These are phyloP conservation scores for Hsuehochloa calcarea DNA, from an alignment of 176 grass and related monocot species.

Conservation along the genomic window DNA sequence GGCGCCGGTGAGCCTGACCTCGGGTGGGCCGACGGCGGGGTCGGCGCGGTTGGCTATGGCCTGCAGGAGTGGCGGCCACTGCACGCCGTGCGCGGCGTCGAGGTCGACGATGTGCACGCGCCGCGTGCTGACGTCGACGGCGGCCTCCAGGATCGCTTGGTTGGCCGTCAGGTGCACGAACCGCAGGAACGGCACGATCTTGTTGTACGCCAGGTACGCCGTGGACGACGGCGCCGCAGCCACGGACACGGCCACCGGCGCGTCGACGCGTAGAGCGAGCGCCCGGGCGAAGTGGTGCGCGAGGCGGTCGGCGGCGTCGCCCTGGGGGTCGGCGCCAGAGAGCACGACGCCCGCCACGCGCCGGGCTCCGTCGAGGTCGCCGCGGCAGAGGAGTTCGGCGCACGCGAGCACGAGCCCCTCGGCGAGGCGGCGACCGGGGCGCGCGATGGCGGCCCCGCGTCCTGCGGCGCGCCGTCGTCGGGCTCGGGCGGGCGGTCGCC, in stretches of 20 bases:
- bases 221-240: not conserved
- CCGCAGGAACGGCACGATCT: slow-evolving; percentile 86
- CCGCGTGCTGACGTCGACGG: slow-evolving; percentile 6
- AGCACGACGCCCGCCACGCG: slow-evolving; percentile 21
- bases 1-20: slow-evolving; percentile 80
- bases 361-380: slow-evolving; percentile 52
- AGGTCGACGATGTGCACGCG: slow-evolving; percentile 89
- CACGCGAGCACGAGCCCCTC: slow-evolving; percentile 50
- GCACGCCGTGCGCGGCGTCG: slow-evolving; percentile 75
- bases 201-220: slow-evolving; percentile 85
- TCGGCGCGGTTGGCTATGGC: slow-evolving; percentile 60
- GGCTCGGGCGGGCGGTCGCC: slow-evolving; percentile 2
- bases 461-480: not conserved
- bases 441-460: not conserved
- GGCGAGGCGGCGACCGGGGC: slow-evolving; percentile 7
- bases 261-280: slow-evolving; percentile 45
- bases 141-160: slow-evolving; percentile 87
- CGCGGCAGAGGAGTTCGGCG: slow-evolving; percentile 58
- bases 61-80: slow-evolving; percentile 93
- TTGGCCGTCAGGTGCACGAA: slow-evolving; percentile 94
- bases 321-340: slow-evolving; percentile 41
- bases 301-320: slow-evolving; percentile 74
- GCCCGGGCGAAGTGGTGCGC: slow-evolving; percentile 73
- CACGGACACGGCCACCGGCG: too few relatives aligned
- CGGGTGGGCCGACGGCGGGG: slow-evolving; percentile 39